Percentiles rank a stretch among this genome's conserved stretches.
These are phyloP conservation scores for Anthostomella pinea DNA, from an alignment of 2,329 filamentous ascomycete species.

Conservation along the genomic window DNA sequence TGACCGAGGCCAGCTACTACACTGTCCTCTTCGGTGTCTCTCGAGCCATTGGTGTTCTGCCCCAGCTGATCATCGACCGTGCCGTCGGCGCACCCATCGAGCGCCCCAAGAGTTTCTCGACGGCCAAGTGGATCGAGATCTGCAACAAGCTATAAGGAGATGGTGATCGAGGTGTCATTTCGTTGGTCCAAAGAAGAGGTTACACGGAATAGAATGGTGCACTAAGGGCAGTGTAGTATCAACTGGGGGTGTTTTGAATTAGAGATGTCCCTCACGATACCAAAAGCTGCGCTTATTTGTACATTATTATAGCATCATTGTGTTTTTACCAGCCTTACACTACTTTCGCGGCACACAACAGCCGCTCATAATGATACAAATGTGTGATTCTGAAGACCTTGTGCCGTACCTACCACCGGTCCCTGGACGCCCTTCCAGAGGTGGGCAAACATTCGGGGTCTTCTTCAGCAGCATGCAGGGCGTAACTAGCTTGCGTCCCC, in stretches of 20 bases:
- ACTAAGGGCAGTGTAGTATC: slow-evolving; percentile 29
- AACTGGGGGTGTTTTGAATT: slow-evolving; percentile 24
- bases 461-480: too few species aligned
- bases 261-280: slow-evolving; percentile 32
- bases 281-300: slow-evolving; percentile 34
- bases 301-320: slow-evolving; percentile 31
- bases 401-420: too few species aligned
- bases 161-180: slow-evolving; percentile 16
- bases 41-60: slow-evolving; percentile 95
- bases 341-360: too few species aligned
- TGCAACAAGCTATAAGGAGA: slow-evolving; percentile 78
- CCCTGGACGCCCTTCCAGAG: too few species aligned
- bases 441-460: too few species aligned
- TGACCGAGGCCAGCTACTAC: slow-evolving; percentile 99
- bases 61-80: slow-evolving; percentile 99
- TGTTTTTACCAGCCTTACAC: slow-evolving; percentile 22
- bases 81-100: slow-evolving; percentile 96
- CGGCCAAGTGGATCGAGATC: slow-evolving; percentile 93
- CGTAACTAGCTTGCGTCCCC: too few species aligned
- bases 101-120: slow-evolving; percentile 98
- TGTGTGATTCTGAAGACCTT: too few species aligned
- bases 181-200: slow-evolving; percentile 24
- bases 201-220: slow-evolving; percentile 31
- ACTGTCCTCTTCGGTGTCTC: slow-evolving; percentile 99
- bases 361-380: too few species aligned